Evolutionary conservation across 1,139 yeast genomes (phyloP).

Genomic region (Saccharomyces hybrid): DNA sequence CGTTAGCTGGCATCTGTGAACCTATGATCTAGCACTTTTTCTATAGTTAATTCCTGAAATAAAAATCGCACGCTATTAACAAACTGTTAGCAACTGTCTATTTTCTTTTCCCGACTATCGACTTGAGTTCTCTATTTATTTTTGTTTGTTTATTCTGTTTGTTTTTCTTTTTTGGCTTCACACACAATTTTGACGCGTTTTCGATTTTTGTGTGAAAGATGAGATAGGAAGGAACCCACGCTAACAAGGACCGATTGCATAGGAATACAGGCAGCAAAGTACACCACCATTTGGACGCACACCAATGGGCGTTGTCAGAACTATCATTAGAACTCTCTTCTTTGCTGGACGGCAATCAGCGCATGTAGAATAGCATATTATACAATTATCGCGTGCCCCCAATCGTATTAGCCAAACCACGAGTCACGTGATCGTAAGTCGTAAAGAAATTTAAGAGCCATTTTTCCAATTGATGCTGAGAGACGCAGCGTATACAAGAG

Average conservation of each 20-base stretch:
- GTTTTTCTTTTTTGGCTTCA: conserved; percentile 28
- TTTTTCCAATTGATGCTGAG: background rate
- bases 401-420: no score
- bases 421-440: background rate
- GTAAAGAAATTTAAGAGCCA: background rate
- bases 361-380: no score
- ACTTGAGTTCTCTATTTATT: background rate
- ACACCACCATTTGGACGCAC: no score
- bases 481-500: background rate
- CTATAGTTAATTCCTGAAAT: no score
- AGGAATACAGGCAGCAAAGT: no score
- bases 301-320: no score
- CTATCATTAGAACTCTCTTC: no score
- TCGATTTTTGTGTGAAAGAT: background rate
- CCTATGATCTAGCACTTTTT: conserved; percentile 1
- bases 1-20: background rate
- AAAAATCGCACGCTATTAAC: background rate
- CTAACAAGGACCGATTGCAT: background rate
- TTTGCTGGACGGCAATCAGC: no score
- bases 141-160: conserved; percentile 2
- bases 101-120: background rate
- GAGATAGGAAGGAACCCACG: background rate
- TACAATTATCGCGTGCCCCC: no score
- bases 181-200: conserved; percentile 1
- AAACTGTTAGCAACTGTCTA: background rate